Evolutionary conservation across 2,329 filamentous ascomycete species (phyloP), one percentile per base, ranked within the genome.

Genomic region (Fusarium udum): DNA sequence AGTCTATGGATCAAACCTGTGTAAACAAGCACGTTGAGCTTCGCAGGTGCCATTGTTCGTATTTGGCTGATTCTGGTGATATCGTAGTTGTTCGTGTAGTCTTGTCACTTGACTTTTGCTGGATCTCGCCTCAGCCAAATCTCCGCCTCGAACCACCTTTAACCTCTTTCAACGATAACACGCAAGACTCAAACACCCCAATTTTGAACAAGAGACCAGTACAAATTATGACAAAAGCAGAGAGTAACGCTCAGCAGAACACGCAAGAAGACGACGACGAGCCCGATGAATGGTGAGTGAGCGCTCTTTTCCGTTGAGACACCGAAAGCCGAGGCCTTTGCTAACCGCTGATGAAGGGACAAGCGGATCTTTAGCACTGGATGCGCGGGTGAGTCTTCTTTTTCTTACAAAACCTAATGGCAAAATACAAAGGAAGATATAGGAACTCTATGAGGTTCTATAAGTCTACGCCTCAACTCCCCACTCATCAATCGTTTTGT

Each of bases 341-440:
- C 52, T 64, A 61, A 40, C 71, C 62, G 74, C 46, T 55, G 37
- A 65, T 76, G 67, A 80, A 98, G 95, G 95, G 95, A 98, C 86
- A 95, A 97, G 88, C 89, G 96, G 80, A 98, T 98, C 83, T 97
- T 94, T 86, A 97, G 94, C 86, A 98, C 95, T 6, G 96, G 95
- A 66, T 98, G 95, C 80, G 90, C 95, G 83, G 92, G 95, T 97
- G 84, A 80, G 85, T 71, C 24, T 26, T 7, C 18, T n/a, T 12
- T 46, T 32, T 43, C n/a, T 14, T 46, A 22, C 20, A 59, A 37
- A 16, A 39, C 37, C 45, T 46, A 18, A 51, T 43, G 20, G 43
- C 15, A 24, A 32, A n/a, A 32, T 15, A 24, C 34, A 22, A 24
- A 43, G 36, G 46, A 6, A 31, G 40, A 42, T 4, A 14, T 6